These are phyloP conservation scores for Glebionis coronaria DNA, from an alignment of 129 eudicot species.

Conservation along the genomic window DNA sequence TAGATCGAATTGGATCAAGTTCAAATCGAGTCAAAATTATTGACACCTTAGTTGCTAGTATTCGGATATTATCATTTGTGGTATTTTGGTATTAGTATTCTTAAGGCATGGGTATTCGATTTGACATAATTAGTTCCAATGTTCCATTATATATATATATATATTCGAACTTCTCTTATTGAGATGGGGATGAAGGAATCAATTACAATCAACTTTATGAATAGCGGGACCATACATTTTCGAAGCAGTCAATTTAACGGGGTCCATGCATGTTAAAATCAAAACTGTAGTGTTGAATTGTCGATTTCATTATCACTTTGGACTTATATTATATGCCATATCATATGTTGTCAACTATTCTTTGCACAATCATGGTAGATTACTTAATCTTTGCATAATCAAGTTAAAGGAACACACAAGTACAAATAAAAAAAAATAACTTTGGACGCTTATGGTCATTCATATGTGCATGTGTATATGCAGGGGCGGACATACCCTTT, in stretches of 20 bases:
- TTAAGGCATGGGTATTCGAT: not conserved
- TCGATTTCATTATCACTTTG: conserved; percentile 31
- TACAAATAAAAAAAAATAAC: too few relatives aligned
- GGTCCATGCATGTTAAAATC: conserved; percentile 27
- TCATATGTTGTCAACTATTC: conserved; percentile 9
- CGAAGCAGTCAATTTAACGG: conserved; percentile 27
- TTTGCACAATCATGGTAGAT: not conserved
- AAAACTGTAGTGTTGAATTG: conserved; percentile 31
- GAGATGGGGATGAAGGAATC: conserved; percentile 27
- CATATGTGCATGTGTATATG: too few relatives aligned
- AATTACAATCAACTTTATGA: conserved; percentile 24
- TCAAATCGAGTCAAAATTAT: too few relatives aligned
- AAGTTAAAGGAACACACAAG: not conserved
- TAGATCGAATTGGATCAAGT: too few relatives aligned
- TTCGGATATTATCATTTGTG: not conserved
- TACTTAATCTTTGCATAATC: conserved; percentile 1
- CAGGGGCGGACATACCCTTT: too few relatives aligned
- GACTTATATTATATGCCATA: conserved; percentile 27
- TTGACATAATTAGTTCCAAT: too few relatives aligned
- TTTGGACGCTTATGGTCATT: too few relatives aligned
- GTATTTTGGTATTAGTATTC: not conserved
- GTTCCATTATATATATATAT: not conserved
- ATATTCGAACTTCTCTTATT: too few relatives aligned
- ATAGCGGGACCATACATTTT: conserved; percentile 18
- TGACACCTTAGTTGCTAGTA: too few relatives aligned